Conservation (phyloP, 306 rosid genomes). For the Quercus glauca region DNA sequence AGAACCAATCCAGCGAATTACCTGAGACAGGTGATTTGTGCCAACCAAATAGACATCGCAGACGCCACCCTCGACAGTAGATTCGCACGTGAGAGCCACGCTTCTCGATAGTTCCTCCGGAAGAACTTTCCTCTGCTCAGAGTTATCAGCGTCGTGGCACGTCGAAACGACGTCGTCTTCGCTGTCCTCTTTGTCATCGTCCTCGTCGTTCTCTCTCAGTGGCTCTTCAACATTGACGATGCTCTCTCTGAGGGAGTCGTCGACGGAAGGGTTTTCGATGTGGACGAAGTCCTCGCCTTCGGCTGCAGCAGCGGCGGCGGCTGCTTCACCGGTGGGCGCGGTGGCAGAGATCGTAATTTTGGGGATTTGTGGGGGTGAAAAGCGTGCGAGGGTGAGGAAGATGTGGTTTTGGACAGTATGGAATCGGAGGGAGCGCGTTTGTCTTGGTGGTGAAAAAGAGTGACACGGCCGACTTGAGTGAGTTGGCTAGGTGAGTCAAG, state of each 20-base stretch:
- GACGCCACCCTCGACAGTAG: slow-evolving; percentile 55
- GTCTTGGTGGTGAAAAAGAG: neutral
- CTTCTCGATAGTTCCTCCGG: slow-evolving; percentile 74
- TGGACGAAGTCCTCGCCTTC: slow-evolving; percentile 66
- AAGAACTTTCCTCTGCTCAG: slow-evolving; percentile 40
- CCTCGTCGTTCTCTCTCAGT: slow-evolving; percentile 14
- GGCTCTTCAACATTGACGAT: slow-evolving; percentile 66
- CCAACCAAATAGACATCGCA: slow-evolving; percentile 88
- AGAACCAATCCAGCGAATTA: slow-evolving; percentile 13
- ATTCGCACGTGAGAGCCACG: slow-evolving; percentile 72
- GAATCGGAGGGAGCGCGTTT: neutral
- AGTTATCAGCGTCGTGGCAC: slow-evolving; percentile 18
- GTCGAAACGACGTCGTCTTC: slow-evolving; percentile 9
- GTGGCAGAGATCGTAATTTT: slow-evolving; percentile 1
- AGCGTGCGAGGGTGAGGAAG: slow-evolving; percentile 4
- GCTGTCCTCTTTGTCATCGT: neutral
- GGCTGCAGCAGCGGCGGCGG: neutral
- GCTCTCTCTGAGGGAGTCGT: slow-evolving; percentile 66
- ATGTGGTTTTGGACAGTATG: slow-evolving; percentile 1
- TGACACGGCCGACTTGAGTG: slow-evolving; percentile 43
- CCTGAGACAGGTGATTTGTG: slow-evolving; percentile 90
- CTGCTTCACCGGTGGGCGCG: slow-evolving; percentile 22
- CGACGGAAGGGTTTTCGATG: slow-evolving; percentile 58
- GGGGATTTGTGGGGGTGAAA: slow-evolving; percentile 25
- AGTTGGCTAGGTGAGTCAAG: slow-evolving; percentile 28